Base-by-base conservation (phyloP, 257 asterid species). In the Rehmannia glutinosa region DNA sequence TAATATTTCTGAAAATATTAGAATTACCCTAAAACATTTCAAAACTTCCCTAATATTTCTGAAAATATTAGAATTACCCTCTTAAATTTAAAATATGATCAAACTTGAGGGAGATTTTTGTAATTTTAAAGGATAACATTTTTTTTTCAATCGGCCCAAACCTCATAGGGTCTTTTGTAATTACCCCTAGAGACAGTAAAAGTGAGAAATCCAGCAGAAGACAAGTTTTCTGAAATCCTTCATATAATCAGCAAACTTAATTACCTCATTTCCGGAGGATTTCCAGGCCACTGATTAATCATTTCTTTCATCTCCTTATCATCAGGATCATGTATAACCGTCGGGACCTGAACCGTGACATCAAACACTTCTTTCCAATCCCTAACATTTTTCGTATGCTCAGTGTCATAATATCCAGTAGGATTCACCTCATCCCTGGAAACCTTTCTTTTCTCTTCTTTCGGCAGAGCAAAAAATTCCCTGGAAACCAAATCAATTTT, bases 321-420 rank as follows among this genome's bases (percentile, higher is more conserved):
- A 52, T 50, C 78, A 11, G 73, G 72, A 45, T 82, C 77, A 15
- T 55, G 77, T 3, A 82, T 58, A 8, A 73, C 0, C 20, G 69
- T 64, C 19, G 86, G 86, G 36, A 75, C 75, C 58, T 20, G 30
- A 7, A 66, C 68, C 2, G 69, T 39, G 59, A 82, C 78, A 70
- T 85, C 91, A n/a, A 85, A 85, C 24, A 85, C 91, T 55, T 85
- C 88, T 32, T 85, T 85, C 91, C 91, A 85, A 15, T 85, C 91
- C 53, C 91, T 71, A 0, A 85, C 91, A 24, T 82, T 85, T 71
- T 85, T 85, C 0, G 91, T 85, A 9, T 73, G 86, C 78, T 85
- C 91, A 0, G 82, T 81, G 35, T 83, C 86, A 10, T 78, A 83
- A 41, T 80, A 83, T 12, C 89, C 89, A 0, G 33, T 1, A 0